phyloP scores from a whole-genome alignment of 352 stramenopile genomes.

The Achlya hypogyna region DNA sequence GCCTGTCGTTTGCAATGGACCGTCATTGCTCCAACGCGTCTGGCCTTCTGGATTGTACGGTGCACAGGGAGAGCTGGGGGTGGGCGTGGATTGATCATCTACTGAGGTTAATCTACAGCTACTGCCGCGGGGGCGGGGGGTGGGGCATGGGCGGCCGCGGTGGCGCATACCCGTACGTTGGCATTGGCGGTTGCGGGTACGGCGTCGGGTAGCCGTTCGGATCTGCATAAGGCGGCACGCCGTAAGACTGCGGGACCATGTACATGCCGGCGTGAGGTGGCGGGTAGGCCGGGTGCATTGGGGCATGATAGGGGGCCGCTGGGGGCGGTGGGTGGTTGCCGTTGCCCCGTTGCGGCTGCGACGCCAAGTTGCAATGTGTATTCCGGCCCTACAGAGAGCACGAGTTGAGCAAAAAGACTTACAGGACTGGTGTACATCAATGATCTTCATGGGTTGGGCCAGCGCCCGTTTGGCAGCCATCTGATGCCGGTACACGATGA shows the following conservation, averaged over 20 bases:
- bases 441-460: slow-evolving; percentile 49
- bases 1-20: too few species aligned
- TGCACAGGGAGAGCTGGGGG: too few species aligned
- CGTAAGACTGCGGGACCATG: slow-evolving; percentile 1
- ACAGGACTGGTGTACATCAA: slow-evolving; percentile 49
- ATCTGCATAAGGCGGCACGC: not conserved
- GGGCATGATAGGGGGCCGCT: not conserved
- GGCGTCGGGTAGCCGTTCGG: not conserved
- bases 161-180: not conserved
- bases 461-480: slow-evolving; percentile 34
- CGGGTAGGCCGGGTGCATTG: not conserved
- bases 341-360: slow-evolving; percentile 22
- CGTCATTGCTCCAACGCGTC: too few species aligned
- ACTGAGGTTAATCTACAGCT: not conserved
- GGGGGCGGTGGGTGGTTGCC: not conserved
- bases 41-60: too few species aligned
- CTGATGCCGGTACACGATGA: slow-evolving; percentile 51
- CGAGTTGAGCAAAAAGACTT: not conserved
- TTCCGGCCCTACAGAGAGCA: slow-evolving; percentile 31
- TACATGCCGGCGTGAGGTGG: not conserved
- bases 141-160: not conserved
- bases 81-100: too few species aligned
- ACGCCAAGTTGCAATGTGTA: slow-evolving; percentile 53
- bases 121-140: not conserved
- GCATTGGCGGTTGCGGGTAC: not conserved